Percentiles rank a stretch among this genome's conserved stretches.
phyloP scores from a whole-genome alignment of 2,329 filamentous ascomycete species.

The Fusarium sp. region DNA sequence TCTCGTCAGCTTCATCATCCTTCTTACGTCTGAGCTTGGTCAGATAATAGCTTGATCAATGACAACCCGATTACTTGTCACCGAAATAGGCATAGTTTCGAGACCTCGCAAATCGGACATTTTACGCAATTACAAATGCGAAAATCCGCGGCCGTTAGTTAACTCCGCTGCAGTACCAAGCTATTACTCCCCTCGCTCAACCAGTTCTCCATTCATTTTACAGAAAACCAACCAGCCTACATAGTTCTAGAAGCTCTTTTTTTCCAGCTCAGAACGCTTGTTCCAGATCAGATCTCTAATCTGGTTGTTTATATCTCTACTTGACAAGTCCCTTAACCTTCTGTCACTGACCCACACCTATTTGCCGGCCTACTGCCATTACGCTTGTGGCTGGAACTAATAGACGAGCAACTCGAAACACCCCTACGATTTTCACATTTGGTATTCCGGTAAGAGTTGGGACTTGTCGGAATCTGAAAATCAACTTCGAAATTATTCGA shows the following conservation, averaged over 20 bases:
- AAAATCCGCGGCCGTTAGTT: constrained; percentile 42
- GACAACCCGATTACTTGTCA: constrained; percentile 16
- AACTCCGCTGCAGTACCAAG: constrained; percentile 35
- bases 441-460: constrained; percentile 15
- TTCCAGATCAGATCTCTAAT: constrained; percentile 8
- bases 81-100: constrained; percentile 31
- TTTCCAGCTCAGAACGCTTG: constrained; percentile 11
- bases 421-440: constrained; percentile 21
- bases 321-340: constrained; percentile 15
- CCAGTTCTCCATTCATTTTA: constrained; percentile 33
- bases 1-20: constrained; percentile 30
- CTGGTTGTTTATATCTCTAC: neutral
- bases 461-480: constrained; percentile 16
- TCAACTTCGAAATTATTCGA: constrained; percentile 10
- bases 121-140: constrained; percentile 43
- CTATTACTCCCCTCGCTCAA: constrained; percentile 15
- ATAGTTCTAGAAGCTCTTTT: constrained; percentile 9
- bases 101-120: constrained; percentile 44
- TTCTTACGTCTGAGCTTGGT: constrained; percentile 22
- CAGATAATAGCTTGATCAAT: constrained; percentile 28
- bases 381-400: constrained; percentile 47
- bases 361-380: constrained; percentile 38
- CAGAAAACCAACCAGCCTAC: constrained; percentile 15
- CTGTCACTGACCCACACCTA: constrained; percentile 44
- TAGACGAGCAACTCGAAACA: constrained; percentile 34